These are phyloP conservation scores for Pseudocercospora crystallina DNA, from an alignment of 2,329 filamentous ascomycete species.

Conservation along the genomic window DNA sequence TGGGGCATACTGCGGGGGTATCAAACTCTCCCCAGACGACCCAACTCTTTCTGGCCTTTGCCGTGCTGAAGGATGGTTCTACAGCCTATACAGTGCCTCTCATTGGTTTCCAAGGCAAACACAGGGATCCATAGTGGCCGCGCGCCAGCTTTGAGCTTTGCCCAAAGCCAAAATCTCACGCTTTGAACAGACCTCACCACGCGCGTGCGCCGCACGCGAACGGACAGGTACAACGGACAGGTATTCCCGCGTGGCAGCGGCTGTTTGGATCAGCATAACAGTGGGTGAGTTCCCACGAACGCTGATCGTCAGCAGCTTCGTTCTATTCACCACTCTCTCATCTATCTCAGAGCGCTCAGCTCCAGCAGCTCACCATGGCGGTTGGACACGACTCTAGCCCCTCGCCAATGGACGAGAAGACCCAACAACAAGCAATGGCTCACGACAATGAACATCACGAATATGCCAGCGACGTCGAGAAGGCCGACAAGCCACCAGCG, in stretches of 20 bases:
- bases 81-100: neutral
- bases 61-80: conserved; percentile 5
- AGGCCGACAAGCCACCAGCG: conserved; percentile 7
- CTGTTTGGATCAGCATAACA: conserved; percentile 12
- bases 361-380: conserved; percentile 7
- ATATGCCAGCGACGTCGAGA: conserved; percentile 20
- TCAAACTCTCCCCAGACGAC: neutral
- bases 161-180: conserved; percentile 2
- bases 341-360: neutral
- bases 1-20: conserved; percentile 5
- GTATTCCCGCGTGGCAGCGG: conserved; percentile 16
- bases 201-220: conserved; percentile 11
- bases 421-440: conserved; percentile 1
- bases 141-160: neutral
- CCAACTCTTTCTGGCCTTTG: conserved; percentile 16
- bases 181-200: neutral
- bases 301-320: conserved; percentile 7
- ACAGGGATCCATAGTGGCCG: conserved; percentile 1
- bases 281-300: neutral
- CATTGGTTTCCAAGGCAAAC: neutral
- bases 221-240: conserved; percentile 2
- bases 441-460: conserved; percentile 10
- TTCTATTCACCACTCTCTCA: neutral
- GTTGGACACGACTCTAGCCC: neutral
- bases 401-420: conserved; percentile 5